Evolutionary conservation across 2,329 filamentous ascomycete species (phyloP), one percentile per base, ranked within the genome.

Genomic region (Emmonsia crescens): DNA sequence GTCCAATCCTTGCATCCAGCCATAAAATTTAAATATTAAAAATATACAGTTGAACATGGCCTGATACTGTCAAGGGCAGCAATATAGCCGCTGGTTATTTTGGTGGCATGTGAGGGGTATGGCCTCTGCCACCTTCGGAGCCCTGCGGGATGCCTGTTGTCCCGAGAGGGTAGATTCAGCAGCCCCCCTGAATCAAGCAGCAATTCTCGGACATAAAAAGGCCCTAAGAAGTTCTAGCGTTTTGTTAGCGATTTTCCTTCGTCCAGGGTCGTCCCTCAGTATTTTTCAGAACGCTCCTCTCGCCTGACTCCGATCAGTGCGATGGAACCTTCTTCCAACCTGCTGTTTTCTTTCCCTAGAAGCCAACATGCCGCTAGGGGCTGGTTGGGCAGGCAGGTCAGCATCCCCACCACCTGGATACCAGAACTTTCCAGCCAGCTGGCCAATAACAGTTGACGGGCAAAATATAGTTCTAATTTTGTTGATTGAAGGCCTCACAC

Each of bases 231-330:
- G 36, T 40, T 40, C 54, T 42, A 40, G 54, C 36, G 36, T 29
- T 38, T 54, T 16, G n/a, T 12, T 42, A 55, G 52, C 52, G 9
- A 21, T 19, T 36, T 38, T 38, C 52, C 36, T 16, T 52, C 16
- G 19, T 3, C 36, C 14, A 24, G 54, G 54, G 42, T 57, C 38
- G 14, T 19, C 49, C 42, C 36, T 40, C 54, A 57, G 54, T 57
- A 57, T 29, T 57, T 57, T 27, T 57, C 54, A 57, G 54, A 24
- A 57, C 54, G 33, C 54, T 42, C 33, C 16, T 21, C 31, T 57
- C 36, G 21, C 54, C 54, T 57, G 36, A 52, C 49, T n/a, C 19
- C 19, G 42, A 31, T 21, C 19, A 46, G 29, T 33, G 29, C 16
- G 29, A 54, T 54, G 49, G 49, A 54, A 33, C 16, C 8, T n/a